phyloP scores from a whole-genome alignment of 169 alveolate species.

The Cryptosporidium tyzzeri region DNA sequence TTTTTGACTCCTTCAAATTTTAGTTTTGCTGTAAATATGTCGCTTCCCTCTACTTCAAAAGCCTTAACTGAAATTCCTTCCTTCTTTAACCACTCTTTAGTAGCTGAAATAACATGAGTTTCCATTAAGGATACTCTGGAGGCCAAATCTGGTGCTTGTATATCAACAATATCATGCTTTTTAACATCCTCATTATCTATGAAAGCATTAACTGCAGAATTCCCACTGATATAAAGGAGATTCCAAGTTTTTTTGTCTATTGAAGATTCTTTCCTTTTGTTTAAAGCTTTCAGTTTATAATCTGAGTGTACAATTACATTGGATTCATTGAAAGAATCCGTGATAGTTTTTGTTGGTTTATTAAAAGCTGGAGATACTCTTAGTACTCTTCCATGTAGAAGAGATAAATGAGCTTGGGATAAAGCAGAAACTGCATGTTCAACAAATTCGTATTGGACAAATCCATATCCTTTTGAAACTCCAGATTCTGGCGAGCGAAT shows the following conservation, averaged over 20 bases:
- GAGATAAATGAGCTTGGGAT: slow-evolving; percentile 78
- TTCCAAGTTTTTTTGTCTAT: slow-evolving; percentile 94
- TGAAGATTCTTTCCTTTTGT: slow-evolving; percentile 83
- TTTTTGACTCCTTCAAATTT: slow-evolving; percentile 33
- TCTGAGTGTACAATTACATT: slow-evolving; percentile 84
- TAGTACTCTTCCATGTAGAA: slow-evolving; percentile 81
- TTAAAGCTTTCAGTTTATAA: slow-evolving; percentile 82
- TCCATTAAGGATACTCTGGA: slow-evolving; percentile 93
- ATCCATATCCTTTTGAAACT: slow-evolving; percentile 82
- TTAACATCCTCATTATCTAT: slow-evolving; percentile 85
- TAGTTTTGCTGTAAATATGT: slow-evolving; percentile 52
- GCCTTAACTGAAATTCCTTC: slow-evolving; percentile 91
- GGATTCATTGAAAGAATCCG: slow-evolving; percentile 81
- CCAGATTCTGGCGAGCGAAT: slow-evolving; percentile 77
- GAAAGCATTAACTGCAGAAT: slow-evolving; percentile 91
- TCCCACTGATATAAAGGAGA: slow-evolving; percentile 92
- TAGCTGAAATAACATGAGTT: slow-evolving; percentile 91
- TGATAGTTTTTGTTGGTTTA: slow-evolving; percentile 75
- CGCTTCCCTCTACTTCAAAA: slow-evolving; percentile 82
- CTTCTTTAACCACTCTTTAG: slow-evolving; percentile 93
- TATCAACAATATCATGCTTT: slow-evolving; percentile 88
- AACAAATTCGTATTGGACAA: slow-evolving; percentile 83
- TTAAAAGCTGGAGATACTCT: slow-evolving; percentile 76
- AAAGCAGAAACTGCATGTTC: slow-evolving; percentile 85
- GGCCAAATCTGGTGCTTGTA: slow-evolving; percentile 86